Evolutionary conservation across 2,329 filamentous ascomycete genomes (phyloP).

Genomic region (Achaetomium macrosporum): DNA sequence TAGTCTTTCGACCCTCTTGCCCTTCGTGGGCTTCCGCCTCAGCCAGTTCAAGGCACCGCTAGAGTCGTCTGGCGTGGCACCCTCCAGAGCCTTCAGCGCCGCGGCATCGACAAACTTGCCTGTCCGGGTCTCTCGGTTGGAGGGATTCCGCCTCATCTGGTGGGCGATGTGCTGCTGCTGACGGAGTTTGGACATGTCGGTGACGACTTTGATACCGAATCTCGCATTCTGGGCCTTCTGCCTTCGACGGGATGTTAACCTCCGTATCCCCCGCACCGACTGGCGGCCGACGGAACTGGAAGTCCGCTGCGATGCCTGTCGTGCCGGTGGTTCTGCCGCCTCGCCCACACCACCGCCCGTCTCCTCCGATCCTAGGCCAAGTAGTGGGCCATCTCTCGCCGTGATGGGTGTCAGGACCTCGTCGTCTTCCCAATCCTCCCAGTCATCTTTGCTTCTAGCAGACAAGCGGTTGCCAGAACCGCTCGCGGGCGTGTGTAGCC

Average conservation of each 20-base stretch:
- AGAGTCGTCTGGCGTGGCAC: slow-evolving; percentile 46
- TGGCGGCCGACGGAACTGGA: slow-evolving; percentile 28
- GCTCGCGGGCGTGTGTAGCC: slow-evolving; percentile 18
- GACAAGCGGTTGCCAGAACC: slow-evolving; percentile 20
- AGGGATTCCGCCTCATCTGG: slow-evolving; percentile 23
- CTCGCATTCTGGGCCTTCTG: slow-evolving; percentile 56
- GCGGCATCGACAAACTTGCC: slow-evolving; percentile 53
- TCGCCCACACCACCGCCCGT: background rate
- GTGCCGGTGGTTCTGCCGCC: slow-evolving; percentile 1
- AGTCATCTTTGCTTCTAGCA: slow-evolving; percentile 35
- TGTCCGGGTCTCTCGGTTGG: slow-evolving; percentile 26
- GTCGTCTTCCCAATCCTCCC: slow-evolving; percentile 51
- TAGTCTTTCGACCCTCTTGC: slow-evolving; percentile 25
- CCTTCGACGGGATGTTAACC: slow-evolving; percentile 53
- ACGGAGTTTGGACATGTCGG: slow-evolving; percentile 55
- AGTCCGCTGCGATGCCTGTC: slow-evolving; percentile 15
- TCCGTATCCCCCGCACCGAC: slow-evolving; percentile 37
- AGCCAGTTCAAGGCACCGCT: slow-evolving; percentile 55
- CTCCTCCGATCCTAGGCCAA: slow-evolving; percentile 6
- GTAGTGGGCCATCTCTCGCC: slow-evolving; percentile 32
- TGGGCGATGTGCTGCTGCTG: slow-evolving; percentile 35
- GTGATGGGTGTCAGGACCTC: slow-evolving; percentile 37
- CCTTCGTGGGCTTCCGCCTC: slow-evolving; percentile 35
- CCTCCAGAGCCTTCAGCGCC: slow-evolving; percentile 54
- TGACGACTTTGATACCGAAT: slow-evolving; percentile 63